Base-by-base conservation (phyloP, 768 basidiomycete genomes). In the Boletus speciosus region DNA sequence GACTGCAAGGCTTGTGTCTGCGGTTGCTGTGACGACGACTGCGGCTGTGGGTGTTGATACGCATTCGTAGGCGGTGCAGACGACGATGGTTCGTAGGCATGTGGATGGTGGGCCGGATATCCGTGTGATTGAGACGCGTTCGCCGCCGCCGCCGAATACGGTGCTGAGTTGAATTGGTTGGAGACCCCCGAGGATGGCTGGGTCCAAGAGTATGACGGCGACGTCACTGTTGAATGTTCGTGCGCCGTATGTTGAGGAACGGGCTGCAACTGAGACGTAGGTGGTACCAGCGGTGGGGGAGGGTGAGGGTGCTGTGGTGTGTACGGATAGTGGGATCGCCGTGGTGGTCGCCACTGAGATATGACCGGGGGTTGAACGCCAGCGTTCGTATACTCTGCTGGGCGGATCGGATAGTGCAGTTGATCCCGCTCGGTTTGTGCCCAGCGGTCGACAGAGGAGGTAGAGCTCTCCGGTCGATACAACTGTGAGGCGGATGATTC, bases 341-440 rank as follows among this genome's bases (percentile, higher is more conserved):
- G 65, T 9, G 67, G 58, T 11, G 69, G 65, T 19, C 67, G 67
- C 67, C 67, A 71, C 19, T 65, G 53, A 4, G 67, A 45, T 12
- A 58, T 43, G 5, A 53, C 37, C 9, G 51, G 56, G 2, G 66
- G 45, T 6, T 54, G 60, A 9, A 61, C 40, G 8, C 46, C 23
- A 9, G 52, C 6, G 6, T 27, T 25, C 16, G 46, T 6, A 43
- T 57, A 66, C 39, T 58, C 60, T 4, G 37, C 19, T 12, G 56
- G 34, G 9, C 51, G 54, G 2, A 31, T 21, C 2, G 53, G 21
- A 44, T 61, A 54, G 10, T 52, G 52, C 3, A 44, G 3, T 5
- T 44, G 54, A 11, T 63, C 61, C 14, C 58, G 66, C 14, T 68
- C 65, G 9, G 56, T 2, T 0, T 49, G 55, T 5, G 47, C 2